Percentiles rank a stretch among this genome's conserved stretches.
These are phyloP conservation scores for Verticillium tricorpus DNA, from an alignment of 2,329 filamentous ascomycete genomes.

Conservation along the genomic window DNA sequence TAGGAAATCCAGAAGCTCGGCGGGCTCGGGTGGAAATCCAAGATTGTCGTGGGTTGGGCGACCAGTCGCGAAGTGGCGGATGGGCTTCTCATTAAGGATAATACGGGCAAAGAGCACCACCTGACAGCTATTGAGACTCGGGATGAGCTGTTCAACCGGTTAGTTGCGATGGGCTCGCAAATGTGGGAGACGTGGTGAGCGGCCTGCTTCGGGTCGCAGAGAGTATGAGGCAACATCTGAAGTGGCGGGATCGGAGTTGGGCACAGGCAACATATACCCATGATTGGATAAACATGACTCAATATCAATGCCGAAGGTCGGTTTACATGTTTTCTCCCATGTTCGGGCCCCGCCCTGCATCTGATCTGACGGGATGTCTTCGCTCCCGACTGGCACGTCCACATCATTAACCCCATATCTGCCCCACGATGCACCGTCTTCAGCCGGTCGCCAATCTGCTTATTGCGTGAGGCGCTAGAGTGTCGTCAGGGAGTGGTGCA, in stretches of 20 bases:
- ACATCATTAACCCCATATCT: not conserved
- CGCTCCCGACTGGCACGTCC: not conserved
- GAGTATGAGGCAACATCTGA: too few relatives aligned
- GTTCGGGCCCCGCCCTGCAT: too few relatives aligned
- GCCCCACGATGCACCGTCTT: not conserved
- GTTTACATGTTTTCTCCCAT: too few relatives aligned
- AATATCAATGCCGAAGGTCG: too few relatives aligned
- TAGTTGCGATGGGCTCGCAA: slow-evolving; percentile 72
- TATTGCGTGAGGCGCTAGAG: not conserved
- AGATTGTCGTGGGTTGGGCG: slow-evolving; percentile 77
- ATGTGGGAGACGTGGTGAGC: slow-evolving; percentile 74
- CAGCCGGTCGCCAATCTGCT: not conserved
- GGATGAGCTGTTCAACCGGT: slow-evolving; percentile 76
- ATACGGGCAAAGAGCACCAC: slow-evolving; percentile 48
- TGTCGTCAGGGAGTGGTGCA: not conserved
- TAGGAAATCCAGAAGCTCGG: slow-evolving; percentile 72
- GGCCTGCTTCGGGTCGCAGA: not conserved
- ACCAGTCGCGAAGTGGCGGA: slow-evolving; percentile 70
- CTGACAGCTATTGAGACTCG: slow-evolving; percentile 68
- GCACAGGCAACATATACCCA: not conserved
- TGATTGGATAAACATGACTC: too few relatives aligned
- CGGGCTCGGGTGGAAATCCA: slow-evolving; percentile 80
- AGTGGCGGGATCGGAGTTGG: not conserved
- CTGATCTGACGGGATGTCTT: too few relatives aligned
- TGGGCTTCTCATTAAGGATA: slow-evolving; percentile 64